A percentile compares a stretch with the other conserved stretches of the same genome.
Conservation (phyloP, 2,329 filamentous ascomycete genomes). For the Clonostachys byssicola region DNA sequence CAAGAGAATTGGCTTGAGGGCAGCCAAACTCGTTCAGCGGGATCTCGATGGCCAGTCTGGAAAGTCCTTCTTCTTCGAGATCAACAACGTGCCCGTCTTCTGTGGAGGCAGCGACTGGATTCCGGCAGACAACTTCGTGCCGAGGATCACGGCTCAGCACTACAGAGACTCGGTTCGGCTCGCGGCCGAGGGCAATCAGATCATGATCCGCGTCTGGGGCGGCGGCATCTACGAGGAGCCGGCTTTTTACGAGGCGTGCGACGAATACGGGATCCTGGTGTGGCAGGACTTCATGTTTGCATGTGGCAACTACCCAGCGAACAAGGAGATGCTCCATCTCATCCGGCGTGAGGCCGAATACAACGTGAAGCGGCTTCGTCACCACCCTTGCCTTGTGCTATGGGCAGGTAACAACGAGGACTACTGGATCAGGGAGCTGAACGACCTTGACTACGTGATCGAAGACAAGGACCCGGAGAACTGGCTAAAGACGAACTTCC, state of each 20-base stretch:
- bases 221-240: slow-evolving; percentile 51
- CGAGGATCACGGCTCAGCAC: slow-evolving; percentile 54
- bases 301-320: slow-evolving; percentile 59
- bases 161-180: slow-evolving; percentile 68
- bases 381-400: slow-evolving; percentile 66
- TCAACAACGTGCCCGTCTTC: slow-evolving; percentile 68
- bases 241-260: slow-evolving; percentile 62
- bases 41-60: slow-evolving; percentile 56
- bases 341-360: slow-evolving; percentile 55
- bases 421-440: slow-evolving; percentile 69
- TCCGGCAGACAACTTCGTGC: slow-evolving; percentile 68
- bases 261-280: slow-evolving; percentile 62
- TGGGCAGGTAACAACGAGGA: slow-evolving; percentile 79
- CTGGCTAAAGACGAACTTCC: slow-evolving; percentile 76
- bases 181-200: slow-evolving; percentile 68
- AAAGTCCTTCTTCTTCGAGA: slow-evolving; percentile 58
- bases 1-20: slow-evolving; percentile 61
- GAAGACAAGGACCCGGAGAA: slow-evolving; percentile 69
- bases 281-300: slow-evolving; percentile 73
- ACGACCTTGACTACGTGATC: slow-evolving; percentile 65
- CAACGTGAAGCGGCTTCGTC: slow-evolving; percentile 52
- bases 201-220: slow-evolving; percentile 62
- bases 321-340: slow-evolving; percentile 50
- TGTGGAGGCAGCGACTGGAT: slow-evolving; percentile 75
- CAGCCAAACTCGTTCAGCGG: slow-evolving; percentile 48